Base-by-base conservation (phyloP, 2,329 filamentous ascomycete genomes). In the Neodidymelliopsis sp. region DNA sequence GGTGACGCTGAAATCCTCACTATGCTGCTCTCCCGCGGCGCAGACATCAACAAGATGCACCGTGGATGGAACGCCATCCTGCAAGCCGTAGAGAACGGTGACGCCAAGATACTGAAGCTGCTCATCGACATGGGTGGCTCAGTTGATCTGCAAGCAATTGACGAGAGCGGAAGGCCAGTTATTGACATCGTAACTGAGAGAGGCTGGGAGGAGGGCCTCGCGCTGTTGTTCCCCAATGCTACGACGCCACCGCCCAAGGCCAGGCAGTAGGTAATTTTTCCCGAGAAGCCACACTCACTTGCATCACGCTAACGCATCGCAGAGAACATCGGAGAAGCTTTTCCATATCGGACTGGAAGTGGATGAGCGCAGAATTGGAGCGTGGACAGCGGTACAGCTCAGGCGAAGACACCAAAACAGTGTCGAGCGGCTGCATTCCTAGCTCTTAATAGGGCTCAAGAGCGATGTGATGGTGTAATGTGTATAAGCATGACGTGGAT, bases 1-100 rank as follows among this genome's bases (percentile, higher is more conserved):
- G 80, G 86, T 56, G 81, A 87, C 57, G 79, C 81, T 0, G 80
- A 83, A 29, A 82, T 87, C 44, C 77, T 89, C 23, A 80, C 85
- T 66, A 76, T 86, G 72, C 76, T 89, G 5, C 77, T 89, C 6
- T 79, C 79, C 9, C 78, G 81, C 51, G 86, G 86, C 8, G 86
- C 84, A 1, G 84, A 89, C 60, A 84, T 86, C 36, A 89, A 89
- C 72, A 81, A 83, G 44, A 71, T 71, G 68, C 64, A 71, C 48
- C 62, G 68, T 13, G 68, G 68, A 23, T 71, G 68, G 68, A 71
- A 71, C 38, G 61, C 64, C 19, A 58, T 71, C 11, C 54, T 71
- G 4, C 68, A 71, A 48, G 68, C 68, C 12, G 64, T 71, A 19
- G 68, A 71, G 51, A 71, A 71, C 28, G 68, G 68, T 15, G 68